phyloP scores from a whole-genome alignment of 2,329 filamentous ascomycete species.

The Talaromyces sp. region DNA sequence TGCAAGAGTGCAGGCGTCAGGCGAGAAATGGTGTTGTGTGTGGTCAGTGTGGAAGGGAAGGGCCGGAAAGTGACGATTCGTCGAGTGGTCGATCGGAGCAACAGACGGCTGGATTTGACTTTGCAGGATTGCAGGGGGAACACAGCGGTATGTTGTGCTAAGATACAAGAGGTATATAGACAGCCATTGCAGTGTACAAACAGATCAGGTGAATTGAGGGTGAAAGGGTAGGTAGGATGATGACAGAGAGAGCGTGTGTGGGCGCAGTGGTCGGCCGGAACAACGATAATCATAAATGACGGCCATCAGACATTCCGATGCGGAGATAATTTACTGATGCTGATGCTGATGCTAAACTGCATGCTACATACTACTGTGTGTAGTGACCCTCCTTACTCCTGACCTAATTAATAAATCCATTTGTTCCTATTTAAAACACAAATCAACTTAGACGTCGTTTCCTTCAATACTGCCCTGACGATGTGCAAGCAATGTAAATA shows the following conservation, averaged over 20 bases:
- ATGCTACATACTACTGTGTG: not conserved
- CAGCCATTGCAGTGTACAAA: constrained; percentile 3
- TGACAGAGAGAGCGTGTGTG: not conserved
- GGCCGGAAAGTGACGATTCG: constrained; percentile 14
- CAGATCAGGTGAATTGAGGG: not conserved
- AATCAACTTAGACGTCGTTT: too few species aligned
- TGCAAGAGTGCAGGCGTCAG: not conserved
- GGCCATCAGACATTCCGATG: constrained; percentile 1
- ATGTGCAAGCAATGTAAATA: not conserved
- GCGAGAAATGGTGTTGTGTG: constrained; percentile 7
- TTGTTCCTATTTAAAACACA: not conserved
- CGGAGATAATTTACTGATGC: not conserved
- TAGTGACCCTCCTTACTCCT: not conserved
- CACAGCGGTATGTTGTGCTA: not conserved
- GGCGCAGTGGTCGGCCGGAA: constrained; percentile 17
- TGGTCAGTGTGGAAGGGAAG: constrained; percentile 3
- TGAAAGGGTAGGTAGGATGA: not conserved
- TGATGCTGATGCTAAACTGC: not conserved
- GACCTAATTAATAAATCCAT: not conserved
- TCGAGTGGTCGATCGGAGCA: constrained; percentile 15
- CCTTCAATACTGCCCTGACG: not conserved
- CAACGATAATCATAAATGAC: constrained; percentile 14
- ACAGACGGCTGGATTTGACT: constrained; percentile 3
- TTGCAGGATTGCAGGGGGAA: not conserved
- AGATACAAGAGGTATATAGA: not conserved